Evolutionary conservation across 495 filamentous ascomycete genomes (phyloP), one percentile per base, ranked within the genome.

Genomic region (Acidiella bohemica): DNA sequence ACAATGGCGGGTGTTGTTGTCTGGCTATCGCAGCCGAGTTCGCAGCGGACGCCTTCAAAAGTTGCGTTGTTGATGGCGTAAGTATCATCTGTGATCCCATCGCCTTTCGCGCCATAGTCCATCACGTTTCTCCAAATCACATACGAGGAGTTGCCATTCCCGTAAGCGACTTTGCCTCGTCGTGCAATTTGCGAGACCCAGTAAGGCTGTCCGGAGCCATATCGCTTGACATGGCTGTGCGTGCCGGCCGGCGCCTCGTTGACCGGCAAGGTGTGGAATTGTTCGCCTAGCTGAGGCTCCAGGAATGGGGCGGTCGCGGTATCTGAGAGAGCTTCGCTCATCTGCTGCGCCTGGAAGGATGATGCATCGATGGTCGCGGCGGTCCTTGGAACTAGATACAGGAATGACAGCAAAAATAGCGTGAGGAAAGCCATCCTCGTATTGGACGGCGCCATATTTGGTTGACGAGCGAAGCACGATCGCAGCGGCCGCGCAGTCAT

Each of bases 61-160:
- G 93, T 84, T 22, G 87, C 87, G 42, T 67, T 60, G 62, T 93
- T 93, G 67, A 94, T 90, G n/a, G 86, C 84, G 13, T 57, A 76
- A 1, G 84, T 88, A 54, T 93, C 86, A 58, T 95, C 86, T 4
- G 80, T 84, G 0, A 66, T 58, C 19, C 85, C 85, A 42, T 90
- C 81, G 56, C 78, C 78, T 67, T 45, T 45, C 6, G 28, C 46
- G 11, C 37, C 47, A 36, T 53, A 52, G 49, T 93, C 86, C 61
- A 68, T 78, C 20, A 95, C 85, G 55, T 95, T 92, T 28, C 87
- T 80, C 59, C 75, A 94, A 16, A 94, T 68, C 55, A 84, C 69
- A 57, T 84, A 90, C 6, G 39, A 26, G 7, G 53, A 39, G 28
- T 60, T 52, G 11, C 31, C 17, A n/a, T n/a, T n/a, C 11, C 47